Conservation (phyloP, 2,329 filamentous ascomycete genomes). For the Cytospora leucostoma region DNA sequence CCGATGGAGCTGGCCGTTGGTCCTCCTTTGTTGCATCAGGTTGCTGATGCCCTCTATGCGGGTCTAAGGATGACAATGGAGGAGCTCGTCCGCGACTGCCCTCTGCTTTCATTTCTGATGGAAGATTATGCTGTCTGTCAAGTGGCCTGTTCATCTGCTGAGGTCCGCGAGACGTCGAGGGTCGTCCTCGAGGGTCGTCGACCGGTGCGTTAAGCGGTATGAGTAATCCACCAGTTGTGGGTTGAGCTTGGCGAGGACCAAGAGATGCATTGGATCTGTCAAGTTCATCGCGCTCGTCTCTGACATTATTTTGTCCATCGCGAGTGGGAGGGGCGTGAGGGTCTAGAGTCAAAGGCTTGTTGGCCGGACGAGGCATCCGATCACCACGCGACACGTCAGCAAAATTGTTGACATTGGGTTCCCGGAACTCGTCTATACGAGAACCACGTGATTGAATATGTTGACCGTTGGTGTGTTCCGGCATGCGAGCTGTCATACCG, state of each 20-base stretch:
- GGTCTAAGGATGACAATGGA: not conserved
- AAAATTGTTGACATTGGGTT: not conserved
- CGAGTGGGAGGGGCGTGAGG: not conserved
- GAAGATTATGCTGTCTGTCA: not conserved
- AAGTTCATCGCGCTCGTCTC: not conserved
- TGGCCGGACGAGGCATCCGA: not conserved
- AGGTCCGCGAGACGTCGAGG: not conserved
- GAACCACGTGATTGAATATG: not conserved
- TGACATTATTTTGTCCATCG: not conserved
- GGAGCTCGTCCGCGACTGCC: constrained; percentile 1
- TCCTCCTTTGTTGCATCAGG: not conserved
- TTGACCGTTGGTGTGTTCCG: not conserved
- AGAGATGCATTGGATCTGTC: not conserved
- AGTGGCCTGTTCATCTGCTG: not conserved
- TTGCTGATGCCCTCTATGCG: not conserved
- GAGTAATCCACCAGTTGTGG: not conserved
- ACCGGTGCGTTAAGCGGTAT: not conserved
- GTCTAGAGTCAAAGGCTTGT: not conserved
- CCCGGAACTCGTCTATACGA: not conserved
- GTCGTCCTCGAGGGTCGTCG: constrained; percentile 1
- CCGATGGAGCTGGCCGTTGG: not conserved
- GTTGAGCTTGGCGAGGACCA: not conserved
- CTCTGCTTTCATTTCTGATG: not conserved
- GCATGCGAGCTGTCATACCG: not conserved
- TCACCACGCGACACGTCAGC: not conserved